Evolutionary conservation across 805 yeast genomes (phyloP), one percentile per base, ranked within the genome.

Genomic region (Grigorovia yakushimaensis): DNA sequence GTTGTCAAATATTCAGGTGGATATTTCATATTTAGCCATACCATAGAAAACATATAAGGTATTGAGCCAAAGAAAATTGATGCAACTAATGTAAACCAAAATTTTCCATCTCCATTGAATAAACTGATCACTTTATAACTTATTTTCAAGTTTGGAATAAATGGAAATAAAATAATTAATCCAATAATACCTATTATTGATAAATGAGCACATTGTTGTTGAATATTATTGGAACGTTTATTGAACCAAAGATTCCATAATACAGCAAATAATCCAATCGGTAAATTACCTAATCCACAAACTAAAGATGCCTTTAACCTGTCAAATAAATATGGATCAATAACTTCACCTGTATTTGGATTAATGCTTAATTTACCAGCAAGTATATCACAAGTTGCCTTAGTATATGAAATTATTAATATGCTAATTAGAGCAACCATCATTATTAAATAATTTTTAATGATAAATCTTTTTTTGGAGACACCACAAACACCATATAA

Each of bases 271-370:
- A 66, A 62, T 6, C 68, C 68, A n/a, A 61, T 50, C 0, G 61
- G 43, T 37, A 64, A 51, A 11, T 62, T 54, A 18, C 64, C 62
- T 22, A 65, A 41, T 10, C 69, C 69, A 43, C 64, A 59, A 18
- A 62, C 54, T 42, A 65, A 51, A 21, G 64, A 54, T 11, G 66
- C 65, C 43, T 62, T 64, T 36, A 65, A 48, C 49, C 69, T 57
- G 46, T 64, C 66, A 43, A 65, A 65, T 8, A 65, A 54, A 44
- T 57, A 65, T 4, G 68, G 69, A 44, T 63, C 62, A 18, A 57
- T 56, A 13, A 64, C 55, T 46, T 64, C 67, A 10, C 64, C 65
- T 0, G 69, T 65, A 10, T 54, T 57, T 44, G 55, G 54, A 45
- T 64, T 62, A 37, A 62, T 51, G 17, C 66, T 56, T 37, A 60